These are phyloP conservation scores for Phanerochaete sordida DNA, from an alignment of 768 basidiomycete species.

Conservation along the genomic window DNA sequence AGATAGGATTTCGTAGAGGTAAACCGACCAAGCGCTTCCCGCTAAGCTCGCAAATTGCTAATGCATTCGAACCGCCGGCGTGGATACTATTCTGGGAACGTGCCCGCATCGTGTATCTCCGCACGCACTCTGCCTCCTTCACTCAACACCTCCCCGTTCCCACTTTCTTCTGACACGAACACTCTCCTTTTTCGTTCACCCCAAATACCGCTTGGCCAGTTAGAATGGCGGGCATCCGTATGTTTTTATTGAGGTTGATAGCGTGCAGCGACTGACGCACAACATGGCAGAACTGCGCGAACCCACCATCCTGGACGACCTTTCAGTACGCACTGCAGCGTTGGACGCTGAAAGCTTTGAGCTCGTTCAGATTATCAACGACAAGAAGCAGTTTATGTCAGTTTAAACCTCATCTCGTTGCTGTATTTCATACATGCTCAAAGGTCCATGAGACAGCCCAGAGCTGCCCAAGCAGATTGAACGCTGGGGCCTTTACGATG, in stretches of 20 bases:
- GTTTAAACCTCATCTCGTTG: slow-evolving; percentile 28
- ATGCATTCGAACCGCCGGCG: no score
- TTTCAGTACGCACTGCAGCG: background rate
- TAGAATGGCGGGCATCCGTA: background rate
- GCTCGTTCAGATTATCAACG: slow-evolving; percentile 83
- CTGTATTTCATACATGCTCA: background rate
- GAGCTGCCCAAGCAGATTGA: slow-evolving; percentile 71
- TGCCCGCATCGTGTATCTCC: background rate
- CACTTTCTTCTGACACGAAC: background rate
- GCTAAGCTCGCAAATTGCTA: no score
- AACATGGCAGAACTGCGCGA: slow-evolving; percentile 17
- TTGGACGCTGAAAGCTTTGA: slow-evolving; percentile 34
- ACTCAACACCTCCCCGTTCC: no score
- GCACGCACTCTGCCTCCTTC: background rate
- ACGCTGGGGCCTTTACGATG: slow-evolving; percentile 86
- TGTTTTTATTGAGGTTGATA: background rate
- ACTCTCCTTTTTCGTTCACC: background rate
- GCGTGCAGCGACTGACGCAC: background rate
- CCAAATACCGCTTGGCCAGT: background rate
- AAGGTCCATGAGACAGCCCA: slow-evolving; percentile 34
- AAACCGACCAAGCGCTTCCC: no score
- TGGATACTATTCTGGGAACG: no score
- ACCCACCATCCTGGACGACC: slow-evolving; percentile 20
- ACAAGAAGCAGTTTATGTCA: slow-evolving; percentile 93
- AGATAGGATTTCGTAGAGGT: no score